Evolutionary conservation across 176 grass and related monocot genomes (phyloP).

Genomic region (Canna indica): DNA sequence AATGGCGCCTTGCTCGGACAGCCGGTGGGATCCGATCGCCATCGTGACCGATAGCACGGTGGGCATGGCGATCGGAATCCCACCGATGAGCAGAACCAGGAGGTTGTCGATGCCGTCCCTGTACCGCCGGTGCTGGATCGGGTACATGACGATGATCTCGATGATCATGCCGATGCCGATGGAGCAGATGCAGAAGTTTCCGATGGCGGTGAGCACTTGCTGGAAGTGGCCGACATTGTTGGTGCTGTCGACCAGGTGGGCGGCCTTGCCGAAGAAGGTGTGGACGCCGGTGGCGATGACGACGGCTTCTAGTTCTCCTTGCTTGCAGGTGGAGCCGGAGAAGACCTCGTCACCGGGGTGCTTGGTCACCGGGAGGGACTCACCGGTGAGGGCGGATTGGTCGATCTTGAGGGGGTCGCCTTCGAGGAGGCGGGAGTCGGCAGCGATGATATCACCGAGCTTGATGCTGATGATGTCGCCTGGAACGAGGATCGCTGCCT

Average conservation of each 20-base stretch:
- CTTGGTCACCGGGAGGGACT: constrained; percentile 21
- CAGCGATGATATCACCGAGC: constrained; percentile 91
- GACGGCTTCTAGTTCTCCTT: constrained; percentile 24
- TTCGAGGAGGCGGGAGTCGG: constrained; percentile 32
- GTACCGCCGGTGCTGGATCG: constrained; percentile 30
- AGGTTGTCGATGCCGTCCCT: constrained; percentile 83
- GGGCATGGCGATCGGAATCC: constrained; percentile 89
- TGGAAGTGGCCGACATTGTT: constrained; percentile 27
- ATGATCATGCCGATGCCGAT: constrained; percentile 12
- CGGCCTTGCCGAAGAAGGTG: constrained; percentile 28
- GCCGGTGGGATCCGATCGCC: constrained; percentile 88
- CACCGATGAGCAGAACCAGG: constrained; percentile 87
- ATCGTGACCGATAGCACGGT: constrained; percentile 94
- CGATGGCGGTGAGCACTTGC: constrained; percentile 17
- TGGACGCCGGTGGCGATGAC: constrained; percentile 26
- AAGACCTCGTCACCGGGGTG: constrained; percentile 22
- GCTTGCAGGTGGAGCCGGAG: constrained; percentile 26
- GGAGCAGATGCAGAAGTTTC: constrained; percentile 26
- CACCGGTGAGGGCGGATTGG: constrained; percentile 19
- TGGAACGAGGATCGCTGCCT: constrained; percentile 67
- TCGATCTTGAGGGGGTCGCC: constrained; percentile 24
- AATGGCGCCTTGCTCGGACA: constrained; percentile 79
- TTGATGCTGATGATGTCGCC: constrained; percentile 97
- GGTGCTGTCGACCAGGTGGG: constrained; percentile 27
- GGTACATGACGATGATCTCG: constrained; percentile 27